phyloP scores from a whole-genome alignment of 176 grass and related monocot genomes.

The Juncus effusus region DNA sequence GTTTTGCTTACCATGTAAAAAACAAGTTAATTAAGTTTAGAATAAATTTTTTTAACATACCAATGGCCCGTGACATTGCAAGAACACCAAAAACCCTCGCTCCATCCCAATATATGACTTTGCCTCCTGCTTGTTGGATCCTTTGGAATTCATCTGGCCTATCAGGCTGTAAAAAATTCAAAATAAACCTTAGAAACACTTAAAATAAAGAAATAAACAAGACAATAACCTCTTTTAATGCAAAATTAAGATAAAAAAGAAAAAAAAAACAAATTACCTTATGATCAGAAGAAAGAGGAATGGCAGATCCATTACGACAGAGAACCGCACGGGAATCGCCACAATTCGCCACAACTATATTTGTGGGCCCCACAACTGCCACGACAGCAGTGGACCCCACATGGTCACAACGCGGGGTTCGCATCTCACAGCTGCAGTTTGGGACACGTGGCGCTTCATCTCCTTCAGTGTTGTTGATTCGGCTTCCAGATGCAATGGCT shows the following conservation, averaged over 20 bases:
- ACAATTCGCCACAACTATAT: conserved; percentile 69
- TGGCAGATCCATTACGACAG: conserved; percentile 45
- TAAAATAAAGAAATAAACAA: background rate
- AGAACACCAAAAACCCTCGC: conserved; percentile 86
- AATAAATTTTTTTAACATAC: background rate
- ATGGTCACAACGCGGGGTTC: conserved; percentile 67
- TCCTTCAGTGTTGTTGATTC: background rate
- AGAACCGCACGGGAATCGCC: conserved; percentile 87
- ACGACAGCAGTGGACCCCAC: conserved; percentile 88
- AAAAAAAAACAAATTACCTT: conserved; percentile 36
- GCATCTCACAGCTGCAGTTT: conserved; percentile 68
- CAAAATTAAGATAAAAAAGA: background rate
- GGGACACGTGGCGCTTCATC: background rate
- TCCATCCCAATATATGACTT: conserved; percentile 87
- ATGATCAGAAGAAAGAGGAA: conserved; percentile 77
- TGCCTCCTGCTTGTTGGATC: conserved; percentile 68
- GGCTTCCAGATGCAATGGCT: conserved; percentile 28
- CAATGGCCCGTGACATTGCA: conserved; percentile 87
- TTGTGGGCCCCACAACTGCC: conserved; percentile 50
- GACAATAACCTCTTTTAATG: background rate
- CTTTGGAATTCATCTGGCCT: conserved; percentile 66
- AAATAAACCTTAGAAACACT: background rate
- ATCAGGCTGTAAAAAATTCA: conserved; percentile 56
- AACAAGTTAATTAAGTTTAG: background rate
- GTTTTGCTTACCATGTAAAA: background rate